phyloP scores from a whole-genome alignment of 2,329 filamentous ascomycete genomes.

The Cladophialophora chaetospira region DNA sequence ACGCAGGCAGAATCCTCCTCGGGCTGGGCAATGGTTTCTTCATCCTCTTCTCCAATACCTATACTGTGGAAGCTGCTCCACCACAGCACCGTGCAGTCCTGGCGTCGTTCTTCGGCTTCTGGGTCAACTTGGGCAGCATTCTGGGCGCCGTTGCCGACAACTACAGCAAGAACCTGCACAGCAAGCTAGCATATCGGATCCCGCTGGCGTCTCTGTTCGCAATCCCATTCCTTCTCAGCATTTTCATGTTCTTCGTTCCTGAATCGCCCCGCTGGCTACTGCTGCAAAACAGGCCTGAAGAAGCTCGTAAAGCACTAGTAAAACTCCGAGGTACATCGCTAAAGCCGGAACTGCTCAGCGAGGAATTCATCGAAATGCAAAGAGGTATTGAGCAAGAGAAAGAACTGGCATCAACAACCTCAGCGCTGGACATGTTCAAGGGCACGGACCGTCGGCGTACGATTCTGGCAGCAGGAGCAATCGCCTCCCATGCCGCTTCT shows the following conservation, averaged over 20 bases:
- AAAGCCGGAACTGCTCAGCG: slow-evolving; percentile 15
- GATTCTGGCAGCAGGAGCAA: slow-evolving; percentile 59
- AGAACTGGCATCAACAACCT: slow-evolving; percentile 17
- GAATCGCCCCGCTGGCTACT: slow-evolving; percentile 45
- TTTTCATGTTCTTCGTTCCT: slow-evolving; percentile 51
- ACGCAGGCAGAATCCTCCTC: slow-evolving; percentile 51
- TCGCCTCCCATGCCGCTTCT: slow-evolving; percentile 38
- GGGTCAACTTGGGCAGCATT: slow-evolving; percentile 53
- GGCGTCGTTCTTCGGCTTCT: slow-evolving; percentile 53
- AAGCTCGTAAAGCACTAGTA: slow-evolving; percentile 20
- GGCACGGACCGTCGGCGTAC: slow-evolving; percentile 38
- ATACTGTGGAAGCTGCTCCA: slow-evolving; percentile 52
- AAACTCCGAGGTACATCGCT: slow-evolving; percentile 20
- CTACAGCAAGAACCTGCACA: slow-evolving; percentile 42
- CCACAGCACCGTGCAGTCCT: slow-evolving; percentile 52
- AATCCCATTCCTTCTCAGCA: slow-evolving; percentile 50
- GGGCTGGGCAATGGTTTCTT: slow-evolving; percentile 49
- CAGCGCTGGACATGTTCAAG: slow-evolving; percentile 38
- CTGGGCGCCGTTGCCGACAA: slow-evolving; percentile 51
- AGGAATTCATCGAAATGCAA: slow-evolving; percentile 32
- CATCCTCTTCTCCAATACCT: slow-evolving; percentile 51
- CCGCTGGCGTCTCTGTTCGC: slow-evolving; percentile 51
- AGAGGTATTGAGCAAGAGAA: slow-evolving; percentile 22
- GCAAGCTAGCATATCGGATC: slow-evolving; percentile 50
- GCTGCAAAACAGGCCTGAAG: slow-evolving; percentile 22